Evolutionary conservation across 495 filamentous ascomycete species (phyloP).

Genomic region (Penicillium bovifimosum): DNA sequence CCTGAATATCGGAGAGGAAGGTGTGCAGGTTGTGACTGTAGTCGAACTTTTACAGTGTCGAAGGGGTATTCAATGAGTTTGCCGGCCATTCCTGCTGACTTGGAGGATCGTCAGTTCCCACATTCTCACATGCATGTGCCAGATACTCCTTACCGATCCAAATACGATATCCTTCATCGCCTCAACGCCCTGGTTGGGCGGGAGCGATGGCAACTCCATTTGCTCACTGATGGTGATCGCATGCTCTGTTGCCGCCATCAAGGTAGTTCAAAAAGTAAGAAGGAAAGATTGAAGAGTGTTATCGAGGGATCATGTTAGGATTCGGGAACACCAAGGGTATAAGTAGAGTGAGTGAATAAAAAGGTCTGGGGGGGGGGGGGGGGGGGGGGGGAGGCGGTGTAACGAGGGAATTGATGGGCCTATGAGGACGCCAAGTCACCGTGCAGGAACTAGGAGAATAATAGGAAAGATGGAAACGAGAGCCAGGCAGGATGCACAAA

Average conservation of each 20-base stretch:
- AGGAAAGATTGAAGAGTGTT: conserved; percentile 23
- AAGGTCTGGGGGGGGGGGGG: conserved; percentile 17
- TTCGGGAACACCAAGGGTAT: background rate
- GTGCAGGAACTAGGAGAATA: conserved; percentile 10
- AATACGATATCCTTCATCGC: conserved; percentile 76
- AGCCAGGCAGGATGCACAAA: background rate
- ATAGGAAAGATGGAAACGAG: background rate
- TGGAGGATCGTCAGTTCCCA: conserved; percentile 24
- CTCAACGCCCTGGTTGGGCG: conserved; percentile 54
- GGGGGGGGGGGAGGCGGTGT: conserved; percentile 28
- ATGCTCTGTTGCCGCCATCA: conserved; percentile 45
- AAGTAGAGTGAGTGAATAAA: conserved; percentile 17
- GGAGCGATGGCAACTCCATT: conserved; percentile 39
- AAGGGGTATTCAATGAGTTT: conserved; percentile 98
- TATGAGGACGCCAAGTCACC: conserved; percentile 18
- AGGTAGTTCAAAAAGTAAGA: conserved; percentile 20
- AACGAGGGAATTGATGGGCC: conserved; percentile 30
- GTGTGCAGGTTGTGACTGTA: conserved; percentile 69
- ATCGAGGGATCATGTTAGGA: conserved; percentile 26
- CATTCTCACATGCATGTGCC: conserved; percentile 1
- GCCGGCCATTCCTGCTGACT: conserved; percentile 78
- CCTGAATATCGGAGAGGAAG: conserved; percentile 78
- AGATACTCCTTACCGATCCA: conserved; percentile 62
- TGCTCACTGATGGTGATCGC: conserved; percentile 36
- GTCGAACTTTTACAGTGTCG: conserved; percentile 89